A percentile compares a stretch with the other conserved stretches of the same genome.
Conservation (phyloP, 2,329 filamentous ascomycete species). For the Ceratocystiopsis sp. region DNA sequence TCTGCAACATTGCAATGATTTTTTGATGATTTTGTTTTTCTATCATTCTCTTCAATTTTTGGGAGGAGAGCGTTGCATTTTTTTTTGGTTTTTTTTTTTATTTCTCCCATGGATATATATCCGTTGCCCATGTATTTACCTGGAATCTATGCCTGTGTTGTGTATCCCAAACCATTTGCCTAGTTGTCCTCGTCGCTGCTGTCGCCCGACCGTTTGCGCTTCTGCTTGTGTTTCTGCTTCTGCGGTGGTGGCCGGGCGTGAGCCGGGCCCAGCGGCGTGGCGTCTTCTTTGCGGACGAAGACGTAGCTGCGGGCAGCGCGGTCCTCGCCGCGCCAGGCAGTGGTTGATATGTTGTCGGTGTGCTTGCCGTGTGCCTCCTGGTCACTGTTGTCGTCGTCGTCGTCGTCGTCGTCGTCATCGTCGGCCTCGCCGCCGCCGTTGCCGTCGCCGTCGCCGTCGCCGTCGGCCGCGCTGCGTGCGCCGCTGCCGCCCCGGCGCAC, state of each 20-base stretch:
- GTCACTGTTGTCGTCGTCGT: neutral
- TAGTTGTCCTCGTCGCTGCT: slow-evolving; percentile 2
- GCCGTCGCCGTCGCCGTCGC: neutral
- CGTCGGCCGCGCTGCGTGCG: slow-evolving; percentile 16
- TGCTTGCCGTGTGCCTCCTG: neutral
- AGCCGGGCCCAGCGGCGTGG: slow-evolving; percentile 9
- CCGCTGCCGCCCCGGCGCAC: slow-evolving; percentile 26
- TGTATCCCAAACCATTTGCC: neutral
- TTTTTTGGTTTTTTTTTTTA: too few relatives aligned
- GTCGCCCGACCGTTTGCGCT: slow-evolving; percentile 2
- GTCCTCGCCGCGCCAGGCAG: slow-evolving; percentile 34
- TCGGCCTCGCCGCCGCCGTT: neutral
- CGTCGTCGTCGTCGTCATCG: neutral
- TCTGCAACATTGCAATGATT: too few relatives aligned
- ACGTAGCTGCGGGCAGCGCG: slow-evolving; percentile 40
- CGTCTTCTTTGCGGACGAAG: slow-evolving; percentile 42
- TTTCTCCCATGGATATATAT: too few relatives aligned
- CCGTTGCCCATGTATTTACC: too few relatives aligned
- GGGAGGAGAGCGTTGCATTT: too few relatives aligned
- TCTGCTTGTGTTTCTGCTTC: slow-evolving; percentile 12
- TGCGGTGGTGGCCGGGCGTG: slow-evolving; percentile 3
- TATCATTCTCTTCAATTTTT: too few relatives aligned
- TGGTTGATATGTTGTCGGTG: slow-evolving; percentile 5
- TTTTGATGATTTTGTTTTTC: too few relatives aligned
- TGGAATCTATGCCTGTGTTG: too few relatives aligned